A percentile compares a stretch with the other conserved stretches of the same genome.
These are phyloP conservation scores for Berberis vulgaris DNA, from an alignment of 164 flowering plant species.

Conservation along the genomic window DNA sequence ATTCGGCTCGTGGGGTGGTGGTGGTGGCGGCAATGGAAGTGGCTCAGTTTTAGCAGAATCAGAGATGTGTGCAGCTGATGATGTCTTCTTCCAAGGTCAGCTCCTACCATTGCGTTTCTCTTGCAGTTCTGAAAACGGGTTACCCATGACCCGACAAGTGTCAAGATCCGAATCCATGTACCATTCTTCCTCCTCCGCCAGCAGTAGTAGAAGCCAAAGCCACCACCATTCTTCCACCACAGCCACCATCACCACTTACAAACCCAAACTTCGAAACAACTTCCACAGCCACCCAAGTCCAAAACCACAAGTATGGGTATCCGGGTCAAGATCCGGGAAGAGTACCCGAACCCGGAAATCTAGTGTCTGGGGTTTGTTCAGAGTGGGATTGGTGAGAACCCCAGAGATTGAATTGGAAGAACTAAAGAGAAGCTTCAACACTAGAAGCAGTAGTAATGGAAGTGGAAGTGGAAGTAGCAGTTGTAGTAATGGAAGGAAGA, in stretches of 20 bases:
- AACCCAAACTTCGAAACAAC: conserved; percentile 19
- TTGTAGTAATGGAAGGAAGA: conserved; percentile 8
- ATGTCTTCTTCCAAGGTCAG: conserved; percentile 65
- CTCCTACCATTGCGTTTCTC: conserved; percentile 68
- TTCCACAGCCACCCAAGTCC: conserved; percentile 58
- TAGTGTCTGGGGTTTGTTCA: conserved; percentile 45
- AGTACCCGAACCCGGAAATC: conserved; percentile 15
- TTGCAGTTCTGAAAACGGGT: conserved; percentile 34
- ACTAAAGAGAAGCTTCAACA: conserved; percentile 14
- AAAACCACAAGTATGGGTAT: conserved; percentile 35
- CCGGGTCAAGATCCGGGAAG: conserved; percentile 7
- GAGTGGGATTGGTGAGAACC: conserved; percentile 44
- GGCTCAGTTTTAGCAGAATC: conserved; percentile 11
- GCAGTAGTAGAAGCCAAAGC: conserved; percentile 33
- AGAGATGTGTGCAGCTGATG: conserved; percentile 71
- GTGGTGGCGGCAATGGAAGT: background rate
- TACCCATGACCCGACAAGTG: conserved; percentile 8
- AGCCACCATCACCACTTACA: conserved; percentile 6
- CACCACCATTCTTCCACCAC: conserved; percentile 19
- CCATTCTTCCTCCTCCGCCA: conserved; percentile 16
- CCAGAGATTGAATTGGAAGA: conserved; percentile 49
- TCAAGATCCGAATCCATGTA: conserved; percentile 60
- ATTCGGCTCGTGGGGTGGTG: conserved; percentile 31
- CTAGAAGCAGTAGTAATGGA: conserved; percentile 21
- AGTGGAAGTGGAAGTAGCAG: conserved; percentile 15